Percentiles rank a stretch among this genome's conserved stretches.
These are phyloP conservation scores for Acarospora socialis DNA, from an alignment of 2,329 filamentous ascomycete species.

Conservation along the genomic window DNA sequence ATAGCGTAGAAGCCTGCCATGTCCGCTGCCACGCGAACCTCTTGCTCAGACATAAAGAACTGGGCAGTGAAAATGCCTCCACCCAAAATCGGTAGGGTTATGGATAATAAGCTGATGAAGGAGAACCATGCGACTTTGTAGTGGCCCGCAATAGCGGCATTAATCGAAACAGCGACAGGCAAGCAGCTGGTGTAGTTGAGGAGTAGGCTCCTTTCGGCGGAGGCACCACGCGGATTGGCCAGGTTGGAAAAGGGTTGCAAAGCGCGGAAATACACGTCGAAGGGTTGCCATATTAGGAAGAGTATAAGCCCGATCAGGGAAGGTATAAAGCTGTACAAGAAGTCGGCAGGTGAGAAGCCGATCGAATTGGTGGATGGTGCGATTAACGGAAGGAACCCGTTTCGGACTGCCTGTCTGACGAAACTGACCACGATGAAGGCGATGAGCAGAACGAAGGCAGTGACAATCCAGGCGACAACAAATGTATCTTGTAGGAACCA, in stretches of 20 bases:
- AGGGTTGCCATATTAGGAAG: conserved; percentile 44
- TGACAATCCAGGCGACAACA: conserved; percentile 51
- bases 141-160: conserved; percentile 40
- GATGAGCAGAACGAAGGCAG: conserved; percentile 46
- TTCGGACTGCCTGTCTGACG: conserved; percentile 48
- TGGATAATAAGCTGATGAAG: conserved; percentile 37
- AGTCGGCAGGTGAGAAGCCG: conserved; percentile 76
- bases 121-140: conserved; percentile 43
- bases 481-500: conserved; percentile 58
- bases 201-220: conserved; percentile 41
- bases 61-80: conserved; percentile 50
- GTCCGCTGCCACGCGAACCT: conserved; percentile 52
- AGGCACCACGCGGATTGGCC: conserved; percentile 35
- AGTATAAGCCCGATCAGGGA: conserved; percentile 43
- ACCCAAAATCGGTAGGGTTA: conserved; percentile 42
- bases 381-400: conserved; percentile 58
- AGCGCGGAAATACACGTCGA: conserved; percentile 46
- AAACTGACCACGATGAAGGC: conserved; percentile 70
- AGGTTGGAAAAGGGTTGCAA: conserved; percentile 44
- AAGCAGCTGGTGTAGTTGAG: conserved; percentile 41
- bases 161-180: conserved; percentile 38
- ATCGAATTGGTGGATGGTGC: conserved; percentile 37
- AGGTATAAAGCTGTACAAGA: conserved; percentile 60
- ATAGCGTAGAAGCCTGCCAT: conserved; percentile 58
- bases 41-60: conserved; percentile 34